Base-by-base conservation (phyloP, 2,329 filamentous ascomycete species). In the Monilinia laxa region DNA sequence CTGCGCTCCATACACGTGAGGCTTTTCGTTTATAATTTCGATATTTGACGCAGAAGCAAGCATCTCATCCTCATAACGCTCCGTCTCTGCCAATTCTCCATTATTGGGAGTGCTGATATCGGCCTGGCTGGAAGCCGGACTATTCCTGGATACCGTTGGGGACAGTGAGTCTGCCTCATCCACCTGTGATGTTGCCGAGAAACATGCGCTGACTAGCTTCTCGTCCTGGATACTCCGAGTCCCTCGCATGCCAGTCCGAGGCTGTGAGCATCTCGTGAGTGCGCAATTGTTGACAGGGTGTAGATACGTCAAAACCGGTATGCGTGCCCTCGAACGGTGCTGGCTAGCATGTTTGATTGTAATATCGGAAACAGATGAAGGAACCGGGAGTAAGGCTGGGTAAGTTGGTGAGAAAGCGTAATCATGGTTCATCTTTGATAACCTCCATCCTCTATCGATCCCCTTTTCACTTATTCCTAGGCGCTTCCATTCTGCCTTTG, bases 281-380 rank as follows among this genome's bases (percentile, higher is more conserved):
- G 93, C 95, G 78, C 95, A 98, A 77, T 96, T 97, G 77, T 98
- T 99, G 73, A 97, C 84, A 0, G 92, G 92, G 77, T 99, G 95
- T n/a, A 97, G 86, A 78, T 99, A 99, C 28, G 93, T 93, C 51
- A 99, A 81, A 4, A 89, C 90, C 1, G 95, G 95, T 77, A 99
- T 93, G 68, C 95, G 89, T 70, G 90, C 88, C 68, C 93, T 87
- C 0, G 95, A 98, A 62, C 95, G 90, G 79, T 96, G 98, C 69
- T 88, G 86, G 68, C 89, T 90, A 35, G 93, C 95, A 76, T 99
- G 96, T 75, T 97, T 97, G 60, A 99, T 85, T 58, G 94, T 93
- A 75, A 95, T 97, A 78, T 99, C 95, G n/a, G 94, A 98, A 72
- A 99, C 96, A 67, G 86, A 87, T 31, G 89, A 87, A 28, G 95